Conservation (phyloP, 805 yeast species). For the Teunomyces aglyptinius region DNA sequence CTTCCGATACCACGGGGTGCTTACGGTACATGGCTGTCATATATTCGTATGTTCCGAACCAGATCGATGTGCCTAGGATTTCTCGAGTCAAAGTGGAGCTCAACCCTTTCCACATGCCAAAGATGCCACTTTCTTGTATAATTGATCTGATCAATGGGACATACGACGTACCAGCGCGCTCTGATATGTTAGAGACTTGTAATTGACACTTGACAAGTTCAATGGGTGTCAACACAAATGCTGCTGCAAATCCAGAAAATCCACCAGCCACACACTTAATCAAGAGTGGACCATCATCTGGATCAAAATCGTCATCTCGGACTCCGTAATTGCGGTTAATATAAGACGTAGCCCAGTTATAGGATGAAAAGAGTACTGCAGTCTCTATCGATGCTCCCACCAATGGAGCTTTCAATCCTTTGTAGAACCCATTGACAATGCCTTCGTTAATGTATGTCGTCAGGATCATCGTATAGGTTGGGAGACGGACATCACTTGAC, state of each 20-base stretch:
- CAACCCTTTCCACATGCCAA: constrained; percentile 87
- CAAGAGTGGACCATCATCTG: constrained; percentile 32
- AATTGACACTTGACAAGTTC: constrained; percentile 85
- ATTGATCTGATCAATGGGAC: constrained; percentile 36
- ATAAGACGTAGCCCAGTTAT: constrained; percentile 38
- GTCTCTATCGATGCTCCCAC: constrained; percentile 90
- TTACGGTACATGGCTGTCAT: constrained; percentile 2
- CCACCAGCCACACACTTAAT: constrained; percentile 70
- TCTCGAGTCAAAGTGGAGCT: constrained; percentile 79
- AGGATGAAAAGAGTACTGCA: constrained; percentile 72
- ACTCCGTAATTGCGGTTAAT: constrained; percentile 27
- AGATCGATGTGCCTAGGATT: constrained; percentile 84
- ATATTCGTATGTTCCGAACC: constrained; percentile 89
- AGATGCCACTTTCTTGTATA: constrained; percentile 51
- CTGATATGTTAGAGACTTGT: constrained; percentile 56
- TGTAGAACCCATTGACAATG: constrained; percentile 65
- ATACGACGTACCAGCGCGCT: constrained; percentile 28
- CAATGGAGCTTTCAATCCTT: constrained; percentile 77
- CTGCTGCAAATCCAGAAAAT: constrained; percentile 76
- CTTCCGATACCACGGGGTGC: constrained; percentile 16
- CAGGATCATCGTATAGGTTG: constrained; percentile 63
- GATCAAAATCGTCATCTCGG: constrained; percentile 7
- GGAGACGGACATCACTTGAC: constrained; percentile 45
- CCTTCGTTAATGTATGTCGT: constrained; percentile 72
- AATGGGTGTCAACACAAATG: constrained; percentile 86